Evolutionary conservation across 768 basidiomycete genomes (phyloP).

Genomic region (Naganishia antarctica): DNA sequence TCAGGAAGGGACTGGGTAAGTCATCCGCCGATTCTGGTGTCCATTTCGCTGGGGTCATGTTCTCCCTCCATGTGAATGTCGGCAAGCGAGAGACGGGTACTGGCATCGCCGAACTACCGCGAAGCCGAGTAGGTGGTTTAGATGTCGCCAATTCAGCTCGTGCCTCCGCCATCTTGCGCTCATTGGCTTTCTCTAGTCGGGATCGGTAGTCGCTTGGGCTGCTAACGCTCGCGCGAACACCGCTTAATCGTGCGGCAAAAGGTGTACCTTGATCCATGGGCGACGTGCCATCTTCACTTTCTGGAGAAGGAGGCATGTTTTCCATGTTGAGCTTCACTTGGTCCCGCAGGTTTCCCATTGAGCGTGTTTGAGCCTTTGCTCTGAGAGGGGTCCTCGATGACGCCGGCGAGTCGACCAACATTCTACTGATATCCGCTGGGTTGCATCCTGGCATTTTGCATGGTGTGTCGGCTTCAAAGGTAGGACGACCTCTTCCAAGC

Average conservation of each 20-base stretch:
- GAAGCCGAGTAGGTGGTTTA: slow-evolving; percentile 14
- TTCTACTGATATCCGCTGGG: slow-evolving; percentile 8
- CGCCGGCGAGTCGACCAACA: slow-evolving; percentile 7
- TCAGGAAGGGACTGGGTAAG: slow-evolving; percentile 44
- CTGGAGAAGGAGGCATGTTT: slow-evolving; percentile 20
- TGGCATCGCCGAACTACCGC: slow-evolving; percentile 21
- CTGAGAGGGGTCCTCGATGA: slow-evolving; percentile 20
- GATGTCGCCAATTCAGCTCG: slow-evolving; percentile 1
- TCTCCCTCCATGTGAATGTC: slow-evolving; percentile 39
- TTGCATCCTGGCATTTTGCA: slow-evolving; percentile 14
- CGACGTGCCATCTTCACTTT: slow-evolving; percentile 6
- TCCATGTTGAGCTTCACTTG: slow-evolving; percentile 18
- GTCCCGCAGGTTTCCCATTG: slow-evolving; percentile 25
- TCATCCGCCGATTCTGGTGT: slow-evolving; percentile 39
- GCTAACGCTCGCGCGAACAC: slow-evolving; percentile 37
- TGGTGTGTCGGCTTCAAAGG: slow-evolving; percentile 1
- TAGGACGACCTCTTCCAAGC: neutral
- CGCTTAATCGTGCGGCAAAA: neutral
- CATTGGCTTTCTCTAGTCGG: neutral
- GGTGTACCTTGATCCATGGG: slow-evolving; percentile 29
- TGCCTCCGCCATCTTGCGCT: slow-evolving; percentile 7
- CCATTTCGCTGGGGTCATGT: slow-evolving; percentile 48
- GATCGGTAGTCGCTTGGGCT: slow-evolving; percentile 37
- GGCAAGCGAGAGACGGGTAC: slow-evolving; percentile 37
- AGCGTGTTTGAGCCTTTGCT: slow-evolving; percentile 17